These are phyloP conservation scores for Kalmusia sp. DNA, from an alignment of 2,329 filamentous ascomycete species.

Conservation along the genomic window DNA sequence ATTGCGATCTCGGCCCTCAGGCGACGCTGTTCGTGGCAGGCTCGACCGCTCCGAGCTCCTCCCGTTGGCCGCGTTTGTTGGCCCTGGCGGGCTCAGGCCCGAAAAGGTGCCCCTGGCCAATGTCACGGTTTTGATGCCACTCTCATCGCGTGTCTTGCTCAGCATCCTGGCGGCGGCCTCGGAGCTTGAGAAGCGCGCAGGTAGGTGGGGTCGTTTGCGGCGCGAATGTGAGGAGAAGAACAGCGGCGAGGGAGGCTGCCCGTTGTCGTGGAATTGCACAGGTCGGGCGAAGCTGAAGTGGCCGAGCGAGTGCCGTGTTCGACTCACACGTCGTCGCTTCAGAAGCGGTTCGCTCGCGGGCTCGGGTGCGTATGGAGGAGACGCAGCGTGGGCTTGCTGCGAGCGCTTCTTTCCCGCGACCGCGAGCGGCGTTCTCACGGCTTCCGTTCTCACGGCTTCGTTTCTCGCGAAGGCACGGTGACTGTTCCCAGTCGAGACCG, in stretches of 20 bases:
- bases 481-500: slow-evolving; percentile 19
- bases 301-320: slow-evolving; percentile 44
- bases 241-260: slow-evolving; percentile 56
- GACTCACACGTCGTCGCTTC: slow-evolving; percentile 36
- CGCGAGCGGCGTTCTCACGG: slow-evolving; percentile 23
- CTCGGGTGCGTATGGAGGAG: slow-evolving; percentile 7
- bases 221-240: slow-evolving; percentile 61
- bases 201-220: slow-evolving; percentile 52
- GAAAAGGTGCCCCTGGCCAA: slow-evolving; percentile 56
- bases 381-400: slow-evolving; percentile 6
- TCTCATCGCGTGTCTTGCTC: slow-evolving; percentile 59
- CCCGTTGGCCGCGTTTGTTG: slow-evolving; percentile 61
- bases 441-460: slow-evolving; percentile 7
- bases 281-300: slow-evolving; percentile 38
- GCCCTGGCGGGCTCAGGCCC: slow-evolving; percentile 43
- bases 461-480: slow-evolving; percentile 4
- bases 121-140: slow-evolving; percentile 59
- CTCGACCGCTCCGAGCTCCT: slow-evolving; percentile 62
- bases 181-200: slow-evolving; percentile 63
- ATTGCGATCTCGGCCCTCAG: slow-evolving; percentile 57
- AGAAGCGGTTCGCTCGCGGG: slow-evolving; percentile 41
- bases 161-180: slow-evolving; percentile 66
- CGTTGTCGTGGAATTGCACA: slow-evolving; percentile 24
- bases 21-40: slow-evolving; percentile 57
- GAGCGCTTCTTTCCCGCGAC: slow-evolving; percentile 32